A percentile compares a stretch with the other conserved stretches of the same genome.
phyloP scores from a whole-genome alignment of 106 monocot species.

The Phalaenopsis aphrodite region DNA sequence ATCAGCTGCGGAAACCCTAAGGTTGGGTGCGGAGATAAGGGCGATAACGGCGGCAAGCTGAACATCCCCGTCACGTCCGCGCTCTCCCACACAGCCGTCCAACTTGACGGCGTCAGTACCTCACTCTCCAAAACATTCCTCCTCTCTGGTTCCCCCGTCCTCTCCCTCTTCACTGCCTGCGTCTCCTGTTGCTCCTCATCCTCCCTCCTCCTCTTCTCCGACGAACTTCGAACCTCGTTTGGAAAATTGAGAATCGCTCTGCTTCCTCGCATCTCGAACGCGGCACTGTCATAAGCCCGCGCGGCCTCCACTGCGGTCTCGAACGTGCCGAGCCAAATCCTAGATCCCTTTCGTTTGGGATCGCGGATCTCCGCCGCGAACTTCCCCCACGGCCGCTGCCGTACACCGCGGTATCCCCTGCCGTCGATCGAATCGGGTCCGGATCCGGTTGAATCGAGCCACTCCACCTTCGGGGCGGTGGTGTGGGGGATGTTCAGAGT shows the following conservation, averaged over 20 bases:
- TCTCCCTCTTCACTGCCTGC: slow-evolving; percentile 17
- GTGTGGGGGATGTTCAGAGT: slow-evolving; percentile 59
- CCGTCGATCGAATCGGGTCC: background rate
- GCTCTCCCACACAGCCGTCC: slow-evolving; percentile 16
- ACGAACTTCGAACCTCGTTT: slow-evolving; percentile 31
- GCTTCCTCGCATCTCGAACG: slow-evolving; percentile 58
- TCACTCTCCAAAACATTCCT: background rate
- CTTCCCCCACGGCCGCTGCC: slow-evolving; percentile 23
- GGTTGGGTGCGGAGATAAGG: slow-evolving; percentile 37
- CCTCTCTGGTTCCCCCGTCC: slow-evolving; percentile 4
- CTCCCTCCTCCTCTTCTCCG: slow-evolving; percentile 11
- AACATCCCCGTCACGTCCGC: slow-evolving; percentile 17
- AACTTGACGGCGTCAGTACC: slow-evolving; percentile 27
- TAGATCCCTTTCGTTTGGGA: slow-evolving; percentile 47
- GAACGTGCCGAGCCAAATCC: slow-evolving; percentile 74
- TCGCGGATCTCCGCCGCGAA: slow-evolving; percentile 48
- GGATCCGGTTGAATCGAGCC: background rate
- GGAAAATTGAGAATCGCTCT: slow-evolving; percentile 88
- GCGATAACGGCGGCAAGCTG: slow-evolving; percentile 38
- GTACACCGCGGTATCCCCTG: slow-evolving; percentile 48
- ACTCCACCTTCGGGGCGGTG: background rate
- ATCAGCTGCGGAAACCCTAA: slow-evolving; percentile 32
- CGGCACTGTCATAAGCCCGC: slow-evolving; percentile 67
- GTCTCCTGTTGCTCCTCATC: background rate
- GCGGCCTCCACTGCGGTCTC: slow-evolving; percentile 68